phyloP scores from a whole-genome alignment of 345 rosid species.

The Gossypium longicalyx region DNA sequence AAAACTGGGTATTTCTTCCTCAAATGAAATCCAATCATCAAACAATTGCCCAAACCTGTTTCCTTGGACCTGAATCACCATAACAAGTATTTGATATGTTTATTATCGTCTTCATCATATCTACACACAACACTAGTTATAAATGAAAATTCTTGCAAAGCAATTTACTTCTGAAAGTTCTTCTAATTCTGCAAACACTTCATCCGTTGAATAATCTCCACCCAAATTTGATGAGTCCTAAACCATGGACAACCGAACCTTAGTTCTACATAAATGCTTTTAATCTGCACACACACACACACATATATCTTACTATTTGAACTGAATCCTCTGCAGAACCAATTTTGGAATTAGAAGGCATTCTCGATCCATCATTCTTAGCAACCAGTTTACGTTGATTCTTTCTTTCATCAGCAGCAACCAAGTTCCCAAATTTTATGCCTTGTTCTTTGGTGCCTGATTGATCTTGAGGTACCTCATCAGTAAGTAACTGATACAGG shows the following conservation, averaged over 20 bases:
- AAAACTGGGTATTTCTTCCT: background rate
- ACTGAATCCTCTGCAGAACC: background rate
- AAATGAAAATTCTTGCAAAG: background rate
- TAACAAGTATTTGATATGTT: background rate
- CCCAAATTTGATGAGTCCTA: background rate
- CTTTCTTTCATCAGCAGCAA: background rate
- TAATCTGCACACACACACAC: background rate
- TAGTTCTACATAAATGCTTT: background rate
- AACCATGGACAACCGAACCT: background rate
- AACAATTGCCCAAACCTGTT: background rate
- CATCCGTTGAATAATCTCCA: background rate
- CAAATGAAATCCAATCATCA: background rate
- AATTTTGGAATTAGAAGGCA: background rate
- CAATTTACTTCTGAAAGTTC: background rate
- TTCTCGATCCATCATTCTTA: background rate
- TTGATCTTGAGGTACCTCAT: slow-evolving; percentile 1
- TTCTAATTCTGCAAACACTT: background rate
- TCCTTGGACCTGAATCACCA: background rate
- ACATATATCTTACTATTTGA: background rate
- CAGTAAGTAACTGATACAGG: background rate
- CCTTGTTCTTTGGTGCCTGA: background rate
- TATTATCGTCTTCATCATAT: background rate
- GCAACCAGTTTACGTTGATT: background rate
- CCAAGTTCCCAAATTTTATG: background rate
- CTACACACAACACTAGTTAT: background rate